These are phyloP conservation scores for Rhodotorula glutinis DNA, from an alignment of 1,284 basidiomycete species.

Conservation along the genomic window DNA sequence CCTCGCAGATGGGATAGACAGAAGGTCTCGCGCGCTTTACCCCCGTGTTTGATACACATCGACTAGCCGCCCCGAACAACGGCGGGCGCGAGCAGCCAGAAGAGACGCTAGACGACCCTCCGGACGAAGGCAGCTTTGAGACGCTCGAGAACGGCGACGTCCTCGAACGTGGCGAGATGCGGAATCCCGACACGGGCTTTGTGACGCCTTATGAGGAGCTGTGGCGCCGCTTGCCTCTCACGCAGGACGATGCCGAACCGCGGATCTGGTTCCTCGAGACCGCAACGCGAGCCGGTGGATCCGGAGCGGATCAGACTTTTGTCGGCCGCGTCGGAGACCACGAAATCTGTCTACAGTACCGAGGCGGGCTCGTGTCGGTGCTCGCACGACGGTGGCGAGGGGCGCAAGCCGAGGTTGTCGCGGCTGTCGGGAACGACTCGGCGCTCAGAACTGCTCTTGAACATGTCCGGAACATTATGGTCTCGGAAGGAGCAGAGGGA, in stretches of 20 bases:
- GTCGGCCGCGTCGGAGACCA: conserved; percentile 5
- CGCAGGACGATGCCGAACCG: background rate
- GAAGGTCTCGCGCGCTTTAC: conserved; percentile 9
- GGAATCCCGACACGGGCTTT: conserved; percentile 1
- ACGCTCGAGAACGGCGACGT: conserved; percentile 23
- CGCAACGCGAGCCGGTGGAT: background rate
- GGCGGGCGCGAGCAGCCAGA: too few species aligned
- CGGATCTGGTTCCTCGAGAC: background rate
- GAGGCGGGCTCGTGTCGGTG: too few species aligned
- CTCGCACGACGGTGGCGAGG: too few species aligned
- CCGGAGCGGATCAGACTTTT: background rate
- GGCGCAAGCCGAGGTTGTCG: too few species aligned
- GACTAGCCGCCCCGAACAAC: too few species aligned
- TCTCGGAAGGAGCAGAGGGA: too few species aligned
- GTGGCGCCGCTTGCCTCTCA: conserved; percentile 18
- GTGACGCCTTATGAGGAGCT: conserved; percentile 21
- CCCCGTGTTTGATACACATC: conserved; percentile 12
- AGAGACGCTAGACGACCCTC: too few species aligned
- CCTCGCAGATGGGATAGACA: background rate
- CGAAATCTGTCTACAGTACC: background rate
- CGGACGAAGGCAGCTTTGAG: conserved; percentile 23
- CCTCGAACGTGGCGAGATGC: conserved; percentile 20
- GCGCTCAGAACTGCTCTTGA: too few species aligned
- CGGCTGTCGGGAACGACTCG: too few species aligned
- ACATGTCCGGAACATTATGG: too few species aligned